These are phyloP conservation scores for Aotearoamyces nothofagi DNA, from an alignment of 2,329 filamentous ascomycete genomes.

Conservation along the genomic window DNA sequence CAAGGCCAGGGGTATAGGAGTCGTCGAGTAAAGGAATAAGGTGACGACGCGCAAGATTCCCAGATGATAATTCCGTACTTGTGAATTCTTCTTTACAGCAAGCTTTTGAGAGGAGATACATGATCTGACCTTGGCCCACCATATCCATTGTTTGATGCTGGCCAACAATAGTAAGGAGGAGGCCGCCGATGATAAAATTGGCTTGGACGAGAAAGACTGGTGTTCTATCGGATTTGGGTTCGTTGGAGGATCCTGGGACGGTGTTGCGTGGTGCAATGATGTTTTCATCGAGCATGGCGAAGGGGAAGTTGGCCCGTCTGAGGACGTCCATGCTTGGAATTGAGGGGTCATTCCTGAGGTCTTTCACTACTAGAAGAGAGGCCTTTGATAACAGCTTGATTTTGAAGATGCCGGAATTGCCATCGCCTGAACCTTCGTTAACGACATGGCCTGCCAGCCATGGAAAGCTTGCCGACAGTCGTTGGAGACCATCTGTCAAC, in stretches of 20 bases:
- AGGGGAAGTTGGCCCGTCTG: conserved; percentile 24
- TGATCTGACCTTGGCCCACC: conserved; percentile 31
- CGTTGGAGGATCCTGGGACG: conserved; percentile 17
- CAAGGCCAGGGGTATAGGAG: conserved; percentile 20
- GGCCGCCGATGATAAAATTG: conserved; percentile 30
- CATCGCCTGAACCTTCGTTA: conserved; percentile 1
- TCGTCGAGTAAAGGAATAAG: conserved; percentile 26
- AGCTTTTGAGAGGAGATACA: conserved; percentile 31
- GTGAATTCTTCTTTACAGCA: conserved; percentile 30
- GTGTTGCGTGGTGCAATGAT: conserved; percentile 26
- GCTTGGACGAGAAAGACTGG: conserved; percentile 31
- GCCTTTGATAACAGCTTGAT: background rate
- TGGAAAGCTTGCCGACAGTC: conserved; percentile 1
- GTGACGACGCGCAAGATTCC: conserved; percentile 24
- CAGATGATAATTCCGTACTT: conserved; percentile 24
- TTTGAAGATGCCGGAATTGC: conserved; percentile 3
- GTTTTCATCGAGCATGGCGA: conserved; percentile 31
- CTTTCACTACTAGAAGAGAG: conserved; percentile 20
- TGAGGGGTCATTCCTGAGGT: conserved; percentile 22
- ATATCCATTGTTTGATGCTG: conserved; percentile 36
- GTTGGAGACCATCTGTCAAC: background rate
- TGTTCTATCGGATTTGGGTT: conserved; percentile 10
- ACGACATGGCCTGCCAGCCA: conserved; percentile 4
- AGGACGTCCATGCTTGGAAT: conserved; percentile 24
- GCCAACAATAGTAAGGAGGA: conserved; percentile 31